phyloP scores from a whole-genome alignment of 768 basidiomycete genomes.

The Phaeotremella skinneri region DNA sequence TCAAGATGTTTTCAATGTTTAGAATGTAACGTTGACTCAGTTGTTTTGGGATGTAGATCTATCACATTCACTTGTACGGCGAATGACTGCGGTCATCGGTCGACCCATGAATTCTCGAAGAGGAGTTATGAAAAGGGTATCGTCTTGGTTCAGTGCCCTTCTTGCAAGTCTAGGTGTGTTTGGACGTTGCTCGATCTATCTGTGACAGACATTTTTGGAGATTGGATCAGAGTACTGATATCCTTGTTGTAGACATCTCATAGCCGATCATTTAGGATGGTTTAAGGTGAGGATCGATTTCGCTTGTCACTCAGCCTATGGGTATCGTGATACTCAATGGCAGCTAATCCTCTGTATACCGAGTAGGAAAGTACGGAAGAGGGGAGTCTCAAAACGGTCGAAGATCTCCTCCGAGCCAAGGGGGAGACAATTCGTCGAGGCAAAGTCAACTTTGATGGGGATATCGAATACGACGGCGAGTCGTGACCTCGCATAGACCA shows the following conservation, averaged over 20 bases:
- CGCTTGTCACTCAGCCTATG: slow-evolving; percentile 4
- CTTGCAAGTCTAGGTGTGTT: slow-evolving; percentile 77
- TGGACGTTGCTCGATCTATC: not conserved
- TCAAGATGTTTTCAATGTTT: not conserved
- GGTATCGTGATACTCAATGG: too few relatives aligned
- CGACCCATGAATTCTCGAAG: slow-evolving; percentile 82
- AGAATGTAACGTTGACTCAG: not conserved
- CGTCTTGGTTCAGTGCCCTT: slow-evolving; percentile 86
- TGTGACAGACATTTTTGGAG: not conserved
- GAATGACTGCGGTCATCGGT: slow-evolving; percentile 65
- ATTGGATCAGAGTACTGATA: slow-evolving; percentile 2
- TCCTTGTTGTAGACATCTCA: slow-evolving; percentile 39
- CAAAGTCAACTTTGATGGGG: slow-evolving; percentile 36
- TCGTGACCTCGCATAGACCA: not conserved
- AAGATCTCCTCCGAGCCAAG: slow-evolving; percentile 71
- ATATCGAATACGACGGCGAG: slow-evolving; percentile 31
- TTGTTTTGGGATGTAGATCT: slow-evolving; percentile 22
- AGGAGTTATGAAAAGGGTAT: slow-evolving; percentile 82
- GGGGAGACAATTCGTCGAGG: slow-evolving; percentile 67
- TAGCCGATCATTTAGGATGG: slow-evolving; percentile 52
- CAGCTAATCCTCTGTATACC: not conserved
- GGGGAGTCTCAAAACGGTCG: slow-evolving; percentile 69
- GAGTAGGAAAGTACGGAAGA: slow-evolving; percentile 44
- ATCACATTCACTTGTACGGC: slow-evolving; percentile 52
- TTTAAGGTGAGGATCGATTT: slow-evolving; percentile 42